These are phyloP conservation scores for Suillus plorans DNA, from an alignment of 768 basidiomycete species.

Conservation along the genomic window DNA sequence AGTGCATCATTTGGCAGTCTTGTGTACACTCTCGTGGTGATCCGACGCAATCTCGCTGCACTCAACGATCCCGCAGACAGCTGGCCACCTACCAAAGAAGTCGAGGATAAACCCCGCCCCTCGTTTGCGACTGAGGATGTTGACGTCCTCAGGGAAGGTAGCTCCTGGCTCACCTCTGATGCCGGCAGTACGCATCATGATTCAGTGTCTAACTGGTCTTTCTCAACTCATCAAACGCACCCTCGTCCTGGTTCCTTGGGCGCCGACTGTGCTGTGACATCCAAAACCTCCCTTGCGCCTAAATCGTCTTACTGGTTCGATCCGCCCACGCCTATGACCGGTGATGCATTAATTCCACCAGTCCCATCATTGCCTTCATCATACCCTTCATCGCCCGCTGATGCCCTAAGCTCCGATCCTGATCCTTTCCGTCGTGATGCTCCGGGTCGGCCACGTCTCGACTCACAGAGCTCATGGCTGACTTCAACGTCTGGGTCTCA, in stretches of 20 bases:
- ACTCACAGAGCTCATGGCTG: slow-evolving; percentile 74
- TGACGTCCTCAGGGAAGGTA: slow-evolving; percentile 70
- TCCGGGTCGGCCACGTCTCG: slow-evolving; percentile 50
- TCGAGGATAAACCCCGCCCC: slow-evolving; percentile 55
- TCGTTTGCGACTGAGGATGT: slow-evolving; percentile 74
- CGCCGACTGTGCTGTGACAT: slow-evolving; percentile 23
- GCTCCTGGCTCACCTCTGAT: slow-evolving; percentile 79
- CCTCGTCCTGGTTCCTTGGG: slow-evolving; percentile 25
- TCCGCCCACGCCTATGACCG: slow-evolving; percentile 42
- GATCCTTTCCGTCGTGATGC: slow-evolving; percentile 66
- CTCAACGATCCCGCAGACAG: slow-evolving; percentile 50
- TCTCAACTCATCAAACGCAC: slow-evolving; percentile 64
- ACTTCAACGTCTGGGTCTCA: slow-evolving; percentile 62
- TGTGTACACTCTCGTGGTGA: slow-evolving; percentile 59
- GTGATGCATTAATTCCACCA: slow-evolving; percentile 52
- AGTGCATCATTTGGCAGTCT: slow-evolving; percentile 57
- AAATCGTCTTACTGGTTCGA: slow-evolving; percentile 70
- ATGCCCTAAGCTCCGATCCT: slow-evolving; percentile 43
- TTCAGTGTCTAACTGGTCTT: slow-evolving; percentile 70
- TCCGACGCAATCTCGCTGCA: slow-evolving; percentile 63
- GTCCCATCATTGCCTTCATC: slow-evolving; percentile 55
- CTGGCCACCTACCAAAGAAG: slow-evolving; percentile 59
- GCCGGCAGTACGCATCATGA: slow-evolving; percentile 50
- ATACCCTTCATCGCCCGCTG: slow-evolving; percentile 47
- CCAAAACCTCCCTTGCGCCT: slow-evolving; percentile 32